Conservation (phyloP, 306 rosid genomes). For the Alnus rubra region DNA sequence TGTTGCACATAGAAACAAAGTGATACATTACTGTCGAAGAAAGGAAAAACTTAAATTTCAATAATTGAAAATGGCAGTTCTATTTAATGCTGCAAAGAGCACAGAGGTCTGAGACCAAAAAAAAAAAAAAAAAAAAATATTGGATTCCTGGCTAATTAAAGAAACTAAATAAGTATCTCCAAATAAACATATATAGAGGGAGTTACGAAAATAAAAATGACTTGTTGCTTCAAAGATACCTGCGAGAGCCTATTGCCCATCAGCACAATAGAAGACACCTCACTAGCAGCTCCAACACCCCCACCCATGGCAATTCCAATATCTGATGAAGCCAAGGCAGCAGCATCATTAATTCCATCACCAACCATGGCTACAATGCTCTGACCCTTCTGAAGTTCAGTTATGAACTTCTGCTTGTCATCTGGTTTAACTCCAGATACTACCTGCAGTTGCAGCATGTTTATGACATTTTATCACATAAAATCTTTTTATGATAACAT, state of each 20-base stretch:
- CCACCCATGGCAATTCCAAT: conserved; percentile 95
- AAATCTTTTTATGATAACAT: conserved; percentile 4
- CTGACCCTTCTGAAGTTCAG: conserved; percentile 60
- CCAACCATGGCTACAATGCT: conserved; percentile 93
- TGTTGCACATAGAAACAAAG: conserved; percentile 11
- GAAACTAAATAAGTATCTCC: background rate
- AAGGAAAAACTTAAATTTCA: background rate
- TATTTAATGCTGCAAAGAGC: background rate
- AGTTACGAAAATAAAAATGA: background rate
- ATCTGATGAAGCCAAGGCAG: conserved; percentile 91
- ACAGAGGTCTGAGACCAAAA: background rate
- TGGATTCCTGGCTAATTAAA: background rate
- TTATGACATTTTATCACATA: background rate
- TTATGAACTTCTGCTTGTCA: conserved; percentile 73
- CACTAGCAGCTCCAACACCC: conserved; percentile 99
- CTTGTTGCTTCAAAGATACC: conserved; percentile 39
- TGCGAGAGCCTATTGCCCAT: conserved; percentile 92
- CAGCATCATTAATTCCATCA: conserved; percentile 96
- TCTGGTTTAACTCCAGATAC: conserved; percentile 81
- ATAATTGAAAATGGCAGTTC: background rate
- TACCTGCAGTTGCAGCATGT: conserved; percentile 54
- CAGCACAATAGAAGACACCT: conserved; percentile 88
- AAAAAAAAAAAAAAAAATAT: background rate
- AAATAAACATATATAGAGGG: background rate
- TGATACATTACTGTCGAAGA: background rate